Evolutionary conservation across 305 asterid species (phyloP), one percentile per base, ranked within the genome.

Genomic region (Solanum aculeatissimum): DNA sequence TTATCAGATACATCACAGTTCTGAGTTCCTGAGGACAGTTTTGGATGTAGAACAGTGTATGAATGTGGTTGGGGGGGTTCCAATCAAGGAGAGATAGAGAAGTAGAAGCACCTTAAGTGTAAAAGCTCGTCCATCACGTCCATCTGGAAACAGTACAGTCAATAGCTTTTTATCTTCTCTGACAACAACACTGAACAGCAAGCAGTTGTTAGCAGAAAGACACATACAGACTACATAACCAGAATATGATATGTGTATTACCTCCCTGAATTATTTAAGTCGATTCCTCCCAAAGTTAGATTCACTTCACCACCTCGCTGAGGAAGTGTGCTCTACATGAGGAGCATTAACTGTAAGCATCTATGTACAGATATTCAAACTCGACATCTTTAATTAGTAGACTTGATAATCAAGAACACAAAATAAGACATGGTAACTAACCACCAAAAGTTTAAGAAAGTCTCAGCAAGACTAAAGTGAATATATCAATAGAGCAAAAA

Each of bases 271-370:
- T 94, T 97, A 88, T 97, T 97, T 84, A 97, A 90, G 91, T 97
- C 99, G 58, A 97, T 95, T 85, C 99, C 99, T 54, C 99, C 98
- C 89, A 97, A 87, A 69, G 98, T 97, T 84, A 97, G 89, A 92
- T 97, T 97, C 80, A 97, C 98, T 92, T 97, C 99, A 75, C 99
- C 99, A 81, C 97, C 98, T 87, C 98, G 96, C 85, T 92, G 99
- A 57, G 98, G 95, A 89, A 97, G 95, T 87, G 97, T 94, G 91
- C 97, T 94, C 98, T 97, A 77, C 88, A 90, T 68, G 84, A 83
- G 84, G 47, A 85, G 87, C 75, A 62, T 49, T 83, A 84, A 18
- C 47, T 66, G 78, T 77, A 77, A 82, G 86, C 85, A 85, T 66
- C 74, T 81, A 62, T 35, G 83, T 49, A 58, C 84, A 81, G 42